Base-by-base conservation (phyloP, 768 basidiomycete species). In the Imleria badia region DNA sequence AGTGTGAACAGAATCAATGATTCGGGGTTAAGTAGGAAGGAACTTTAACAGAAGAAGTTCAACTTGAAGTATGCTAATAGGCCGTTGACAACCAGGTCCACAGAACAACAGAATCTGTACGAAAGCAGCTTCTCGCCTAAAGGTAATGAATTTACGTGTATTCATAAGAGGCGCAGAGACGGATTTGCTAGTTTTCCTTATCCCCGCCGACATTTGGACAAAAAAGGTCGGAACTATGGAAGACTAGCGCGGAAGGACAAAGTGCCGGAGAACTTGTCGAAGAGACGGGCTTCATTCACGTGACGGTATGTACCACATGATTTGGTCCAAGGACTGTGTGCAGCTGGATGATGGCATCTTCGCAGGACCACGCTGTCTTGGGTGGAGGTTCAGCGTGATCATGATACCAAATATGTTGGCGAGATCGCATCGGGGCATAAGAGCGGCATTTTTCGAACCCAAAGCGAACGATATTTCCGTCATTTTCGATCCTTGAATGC, bases 251-350 rank as follows among this genome's bases (percentile, higher is more conserved):
- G 12, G 20, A 40, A 14, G n/a, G 42, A 29, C 13, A 15, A 33
- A 13, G 17, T 40, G 48, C 15, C 26, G 26, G 34, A 36, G 48
- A 33, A 23, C 38, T 4, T 12, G 19, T 22, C 19, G 39, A 40
- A 12, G 19, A 22, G 13, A 22, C 14, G 4, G 44, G 34, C 55
- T 56, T 56, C 45, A n/a, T 23, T 1, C 55, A 44, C 45, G 29
- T 57, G 56, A 48, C 11, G 19, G 29, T 11, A 4, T 19, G 51
- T 11, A 59, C 51, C 58, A 9, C 58, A 38, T 60, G 55, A 22
- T 19, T 12, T 19, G 26, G 34, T 15, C 14, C 2, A n/a, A 36
- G 35, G 35, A 36, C 35, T 6, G 14, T 6, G 26, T 26, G 26
- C 26, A 26, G 26, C 26, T 3, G 26, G 6, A 26, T 26, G 26